Evolutionary conservation across 2,329 filamentous ascomycete genomes (phyloP), one percentile per base, ranked within the genome.

Genomic region (Cryphonectria nitschkei): DNA sequence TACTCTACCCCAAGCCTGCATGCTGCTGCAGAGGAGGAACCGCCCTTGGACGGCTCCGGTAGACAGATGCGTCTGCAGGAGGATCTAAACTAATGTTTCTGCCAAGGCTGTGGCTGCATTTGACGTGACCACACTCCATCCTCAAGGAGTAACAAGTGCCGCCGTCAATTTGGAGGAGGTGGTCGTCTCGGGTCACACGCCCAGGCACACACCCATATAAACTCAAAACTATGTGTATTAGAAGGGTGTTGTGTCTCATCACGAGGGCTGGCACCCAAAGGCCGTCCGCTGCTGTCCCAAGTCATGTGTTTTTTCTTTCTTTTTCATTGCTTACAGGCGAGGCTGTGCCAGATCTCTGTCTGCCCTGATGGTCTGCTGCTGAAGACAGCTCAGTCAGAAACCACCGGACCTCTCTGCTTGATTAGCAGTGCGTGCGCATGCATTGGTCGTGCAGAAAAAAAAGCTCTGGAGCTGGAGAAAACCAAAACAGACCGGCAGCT

Each of bases 21-120:
- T 5, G 22, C 46, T 29, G 52, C 52, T 22, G 19, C 43, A 22
- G 16, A 56, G 26, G 16, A 14, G 54, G 14, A 58, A 5, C 54
- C 58, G 16, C 16, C 9, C 19, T 34, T 39, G 34, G 58, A 39
- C 4, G 16, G 16, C 61, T 64, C 37, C 61, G 61, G 34, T 7
- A 63, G 61, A 41, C n/a, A 46, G 61, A 64, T 46, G n/a, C 13
- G 61, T 64, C 61, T 64, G 61, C 61, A 64, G 61, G 14, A 64
- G 22, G 61, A 46, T 41, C 61, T 29, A 46, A 8, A 37, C 32
- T 64, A 64, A 60, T 32, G 43, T 54, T n/a, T 41, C 26, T 54
- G 69, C 69, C 69, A 68, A 68, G 32, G 69, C 66, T 68, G 61
- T 68, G 66, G 66, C 69, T 71, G 69, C 69, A 68, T 62, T 37